Base-by-base conservation (phyloP, 108 stramenopile genomes). In the Skeletonema grethae region DNA sequence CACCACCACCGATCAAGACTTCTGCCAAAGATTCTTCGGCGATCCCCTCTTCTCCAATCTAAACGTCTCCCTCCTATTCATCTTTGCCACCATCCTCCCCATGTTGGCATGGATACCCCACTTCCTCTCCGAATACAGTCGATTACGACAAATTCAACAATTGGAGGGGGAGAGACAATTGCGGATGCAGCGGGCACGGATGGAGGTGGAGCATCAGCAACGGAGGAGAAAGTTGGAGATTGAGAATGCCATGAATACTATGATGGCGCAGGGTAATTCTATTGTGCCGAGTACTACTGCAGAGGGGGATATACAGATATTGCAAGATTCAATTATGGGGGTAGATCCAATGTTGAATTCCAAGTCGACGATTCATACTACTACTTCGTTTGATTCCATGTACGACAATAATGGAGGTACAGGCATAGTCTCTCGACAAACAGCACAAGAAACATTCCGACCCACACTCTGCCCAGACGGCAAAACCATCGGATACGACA, bases 401-500 rank as follows among this genome's bases (percentile, higher is more conserved):
- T 16, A 61, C 10, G 28, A 10, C 16, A 12, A 59, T n/a, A 32
- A 20, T 5, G 4, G 24, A 16, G 11, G 53, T 29, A 24, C 1
- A 0, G 39, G n/a, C 0, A 24, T 35, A 10, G 39, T 55, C 5
- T 55, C 25, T 15, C 34, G 65, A 31, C 50, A 55, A 0, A 58
- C 59, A 0, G 20, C 55, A 20, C 65, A 83, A 29, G 76, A 82
- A 38, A 63, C 66, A 11, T 65, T 85, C 5, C 70, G 70, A 4
- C 92, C 92, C 5, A 83, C 69, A 48, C 45, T 87, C 10, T 94
- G 90, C 20, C 75, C 79, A 30, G 93, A 91, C 48, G 90, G 89
- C 15, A 48, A 61, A 12, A 90, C 93, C 1, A 22, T 77, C 11
- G 93, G 93, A 34, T 94, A 82, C 59, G 82, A 84, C 53, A 74